Percentiles rank a stretch among this genome's conserved stretches.
Evolutionary conservation across 768 basidiomycete genomes (phyloP).

Genomic region (Boletus vermiculosoides): DNA sequence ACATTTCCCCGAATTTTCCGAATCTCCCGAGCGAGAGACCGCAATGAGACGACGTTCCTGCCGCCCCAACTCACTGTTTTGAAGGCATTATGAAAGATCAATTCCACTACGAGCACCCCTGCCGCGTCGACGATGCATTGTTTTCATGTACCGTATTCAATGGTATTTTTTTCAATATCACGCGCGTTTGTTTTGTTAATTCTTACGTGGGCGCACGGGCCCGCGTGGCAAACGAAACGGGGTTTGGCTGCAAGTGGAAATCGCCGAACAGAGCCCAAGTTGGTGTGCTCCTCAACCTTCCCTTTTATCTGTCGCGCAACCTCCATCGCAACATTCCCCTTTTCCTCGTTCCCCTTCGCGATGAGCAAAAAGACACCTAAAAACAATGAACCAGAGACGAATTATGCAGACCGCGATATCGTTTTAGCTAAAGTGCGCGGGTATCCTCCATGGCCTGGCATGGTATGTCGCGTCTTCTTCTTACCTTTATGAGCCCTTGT

Average conservation of each 20-base stretch:
- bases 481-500: conserved; percentile 7
- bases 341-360: conserved; percentile 15
- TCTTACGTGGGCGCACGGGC: conserved; percentile 40
- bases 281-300: conserved; percentile 40
- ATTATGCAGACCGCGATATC: conserved; percentile 74
- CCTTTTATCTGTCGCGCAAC: conserved; percentile 39
- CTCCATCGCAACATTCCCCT: conserved; percentile 19
- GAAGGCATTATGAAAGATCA: conserved; percentile 12
- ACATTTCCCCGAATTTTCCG: conserved; percentile 15
- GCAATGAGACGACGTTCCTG: background rate
- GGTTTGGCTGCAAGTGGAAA: conserved; percentile 39
- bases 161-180: conserved; percentile 33
- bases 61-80: conserved; percentile 6
- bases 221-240: conserved; percentile 40
- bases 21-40: background rate
- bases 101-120: conserved; percentile 18
- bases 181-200: conserved; percentile 35
- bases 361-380: conserved; percentile 56
- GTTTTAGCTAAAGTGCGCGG: conserved; percentile 94
- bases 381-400: conserved; percentile 39
- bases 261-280: conserved; percentile 41
- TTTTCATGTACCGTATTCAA: conserved; percentile 31
- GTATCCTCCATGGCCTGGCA: conserved; percentile 92
- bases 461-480: conserved; percentile 57
- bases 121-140: conserved; percentile 22